phyloP scores from a whole-genome alignment of 495 filamentous ascomycete genomes.

The Entonaema liquescens region DNA sequence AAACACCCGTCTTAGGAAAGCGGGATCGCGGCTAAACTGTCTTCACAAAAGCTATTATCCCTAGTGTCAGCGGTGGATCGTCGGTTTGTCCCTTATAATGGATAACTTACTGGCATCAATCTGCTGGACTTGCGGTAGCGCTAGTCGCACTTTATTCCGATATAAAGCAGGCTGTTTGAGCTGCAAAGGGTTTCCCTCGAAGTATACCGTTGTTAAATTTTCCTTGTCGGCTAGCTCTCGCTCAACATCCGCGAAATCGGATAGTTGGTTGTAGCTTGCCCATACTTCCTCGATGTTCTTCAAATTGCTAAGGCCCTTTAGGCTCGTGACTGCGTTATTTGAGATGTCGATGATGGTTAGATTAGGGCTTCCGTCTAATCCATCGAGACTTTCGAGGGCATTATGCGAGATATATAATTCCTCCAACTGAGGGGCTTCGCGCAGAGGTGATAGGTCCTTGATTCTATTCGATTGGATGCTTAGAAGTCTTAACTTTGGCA shows the following conservation, averaged over 20 bases:
- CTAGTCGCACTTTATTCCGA: conserved; percentile 89
- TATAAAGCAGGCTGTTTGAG: conserved; percentile 77
- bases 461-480: conserved; percentile 98
- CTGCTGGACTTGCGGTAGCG: conserved; percentile 85
- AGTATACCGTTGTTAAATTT: conserved; percentile 89
- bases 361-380: conserved; percentile 72
- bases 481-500: conserved; percentile 85
- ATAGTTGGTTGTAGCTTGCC: conserved; percentile 88
- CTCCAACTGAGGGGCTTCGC: conserved; percentile 78
- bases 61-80: conserved; percentile 45
- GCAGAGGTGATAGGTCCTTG: conserved; percentile 77
- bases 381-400: conserved; percentile 77
- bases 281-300: conserved; percentile 86
- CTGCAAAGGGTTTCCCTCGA: conserved; percentile 95
- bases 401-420: conserved; percentile 99
- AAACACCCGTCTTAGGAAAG: neutral
- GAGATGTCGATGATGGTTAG: conserved; percentile 88
- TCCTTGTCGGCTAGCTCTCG: conserved; percentile 78
- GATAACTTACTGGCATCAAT: conserved; percentile 93
- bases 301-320: conserved; percentile 74
- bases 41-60: conserved; percentile 53
- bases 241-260: conserved; percentile 85
- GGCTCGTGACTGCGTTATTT: conserved; percentile 82
- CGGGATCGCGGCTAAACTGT: conserved; percentile 10
- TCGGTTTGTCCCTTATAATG: neutral